phyloP scores from a whole-genome alignment of 495 filamentous ascomycete species.

The Neurospora sublineolata region DNA sequence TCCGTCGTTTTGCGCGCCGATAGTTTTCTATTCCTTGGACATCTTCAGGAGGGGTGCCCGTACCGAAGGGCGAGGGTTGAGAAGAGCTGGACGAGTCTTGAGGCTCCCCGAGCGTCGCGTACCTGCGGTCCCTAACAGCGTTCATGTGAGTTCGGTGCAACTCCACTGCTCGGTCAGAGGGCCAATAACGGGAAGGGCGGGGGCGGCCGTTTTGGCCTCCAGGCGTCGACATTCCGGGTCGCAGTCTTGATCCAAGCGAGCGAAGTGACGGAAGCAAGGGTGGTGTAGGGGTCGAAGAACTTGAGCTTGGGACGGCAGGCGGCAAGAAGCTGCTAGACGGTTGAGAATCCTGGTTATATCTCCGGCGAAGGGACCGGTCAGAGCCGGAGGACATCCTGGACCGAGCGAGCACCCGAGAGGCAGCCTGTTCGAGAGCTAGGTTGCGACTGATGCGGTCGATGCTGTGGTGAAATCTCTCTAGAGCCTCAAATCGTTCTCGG shows the following conservation, averaged over 20 bases:
- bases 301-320: constrained; percentile 5
- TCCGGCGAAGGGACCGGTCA: constrained; percentile 22
- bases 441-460: constrained; percentile 12
- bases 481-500: constrained; percentile 11
- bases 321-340: constrained; percentile 15
- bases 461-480: constrained; percentile 31
- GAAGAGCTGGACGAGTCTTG: neutral
- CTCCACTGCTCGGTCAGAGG: constrained; percentile 20
- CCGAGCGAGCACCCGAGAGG: neutral
- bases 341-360: constrained; percentile 27
- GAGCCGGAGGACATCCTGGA: constrained; percentile 30
- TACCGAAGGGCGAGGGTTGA: neutral
- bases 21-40: neutral
- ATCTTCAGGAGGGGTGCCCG: constrained; percentile 12
- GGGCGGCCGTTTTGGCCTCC: constrained; percentile 10
- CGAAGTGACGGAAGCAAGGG: constrained; percentile 32
- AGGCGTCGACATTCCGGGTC: constrained; percentile 17
- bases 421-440: constrained; percentile 1
- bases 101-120: constrained; percentile 8
- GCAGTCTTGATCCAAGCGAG: constrained; percentile 21
- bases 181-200: constrained; percentile 21
- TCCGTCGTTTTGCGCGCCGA: constrained; percentile 58
- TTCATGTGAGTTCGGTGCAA: constrained; percentile 12
- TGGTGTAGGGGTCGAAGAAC: constrained; percentile 4
- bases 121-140: neutral